phyloP scores from a whole-genome alignment of 2,329 filamentous ascomycete species.

The Fusarium metavorans region DNA sequence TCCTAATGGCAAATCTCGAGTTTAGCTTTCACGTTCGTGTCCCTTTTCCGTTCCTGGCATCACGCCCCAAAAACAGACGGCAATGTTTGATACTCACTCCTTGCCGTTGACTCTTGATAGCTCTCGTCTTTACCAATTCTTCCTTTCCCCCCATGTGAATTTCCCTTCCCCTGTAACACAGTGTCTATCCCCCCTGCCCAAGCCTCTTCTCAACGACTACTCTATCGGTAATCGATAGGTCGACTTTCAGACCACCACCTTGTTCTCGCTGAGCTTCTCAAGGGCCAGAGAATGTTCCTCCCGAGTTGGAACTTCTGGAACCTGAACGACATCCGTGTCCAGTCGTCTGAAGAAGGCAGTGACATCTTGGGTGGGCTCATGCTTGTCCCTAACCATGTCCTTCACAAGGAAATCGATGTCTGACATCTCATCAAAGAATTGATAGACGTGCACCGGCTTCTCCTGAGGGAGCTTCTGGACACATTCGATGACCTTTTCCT shows the following conservation, averaged over 20 bases:
- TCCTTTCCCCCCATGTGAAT: not conserved
- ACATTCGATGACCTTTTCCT: not conserved
- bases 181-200: not conserved
- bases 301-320: not conserved
- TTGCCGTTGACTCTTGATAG: not conserved
- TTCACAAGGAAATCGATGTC: not conserved
- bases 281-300: not conserved
- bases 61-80: not conserved
- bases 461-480: not conserved
- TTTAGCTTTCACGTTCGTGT: not conserved
- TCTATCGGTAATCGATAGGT: not conserved
- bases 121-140: not conserved
- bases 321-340: not conserved
- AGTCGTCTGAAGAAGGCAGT: not conserved
- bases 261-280: not conserved
- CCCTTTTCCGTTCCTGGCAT: not conserved
- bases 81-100: not conserved
- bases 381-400: not conserved
- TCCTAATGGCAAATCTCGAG: not conserved
- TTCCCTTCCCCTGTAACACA: not conserved
- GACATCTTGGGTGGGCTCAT: not conserved
- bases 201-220: not conserved
- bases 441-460: not conserved
- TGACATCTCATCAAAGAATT: not conserved
- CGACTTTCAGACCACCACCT: not conserved